These are phyloP conservation scores for Aspergillus pseudonomiae DNA, from an alignment of 2,329 filamentous ascomycete genomes.

Conservation along the genomic window DNA sequence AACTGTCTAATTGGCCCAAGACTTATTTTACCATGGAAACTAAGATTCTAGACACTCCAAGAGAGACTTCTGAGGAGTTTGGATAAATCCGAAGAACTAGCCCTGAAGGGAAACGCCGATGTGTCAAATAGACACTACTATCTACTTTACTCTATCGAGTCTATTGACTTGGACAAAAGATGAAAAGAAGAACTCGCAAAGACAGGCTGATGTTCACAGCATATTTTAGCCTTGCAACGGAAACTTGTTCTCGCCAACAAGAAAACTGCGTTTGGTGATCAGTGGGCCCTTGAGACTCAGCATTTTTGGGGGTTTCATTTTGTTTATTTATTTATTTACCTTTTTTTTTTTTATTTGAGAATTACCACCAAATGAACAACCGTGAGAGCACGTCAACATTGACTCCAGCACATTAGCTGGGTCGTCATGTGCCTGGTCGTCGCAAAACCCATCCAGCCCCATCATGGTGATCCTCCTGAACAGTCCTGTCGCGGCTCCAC, in stretches of 20 bases:
- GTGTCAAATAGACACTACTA: not conserved
- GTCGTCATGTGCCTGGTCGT: not conserved
- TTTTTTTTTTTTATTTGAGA: not conserved
- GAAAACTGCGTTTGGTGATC: not conserved
- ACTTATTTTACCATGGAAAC: not conserved
- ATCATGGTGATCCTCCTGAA: slow-evolving; percentile 7
- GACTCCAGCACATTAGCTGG: not conserved
- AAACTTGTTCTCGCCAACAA: not conserved
- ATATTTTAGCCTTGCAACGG: not conserved
- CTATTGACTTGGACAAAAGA: not conserved
- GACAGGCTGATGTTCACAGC: not conserved
- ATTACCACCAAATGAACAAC: not conserved
- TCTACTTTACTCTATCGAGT: not conserved
- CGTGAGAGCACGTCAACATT: not conserved
- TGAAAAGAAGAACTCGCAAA: not conserved
- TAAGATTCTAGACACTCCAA: not conserved
- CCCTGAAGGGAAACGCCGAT: not conserved
- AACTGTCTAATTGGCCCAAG: not conserved
- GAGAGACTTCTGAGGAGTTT: not conserved
- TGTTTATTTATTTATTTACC: too few relatives aligned
- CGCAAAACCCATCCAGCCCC: not conserved
- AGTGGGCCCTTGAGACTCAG: not conserved
- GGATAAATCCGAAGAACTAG: not conserved
- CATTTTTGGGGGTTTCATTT: not conserved
- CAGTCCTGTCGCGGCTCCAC: not conserved